These are phyloP conservation scores for Solanum hybrid DNA, from an alignment of 305 asterid genomes.

Conservation along the genomic window DNA sequence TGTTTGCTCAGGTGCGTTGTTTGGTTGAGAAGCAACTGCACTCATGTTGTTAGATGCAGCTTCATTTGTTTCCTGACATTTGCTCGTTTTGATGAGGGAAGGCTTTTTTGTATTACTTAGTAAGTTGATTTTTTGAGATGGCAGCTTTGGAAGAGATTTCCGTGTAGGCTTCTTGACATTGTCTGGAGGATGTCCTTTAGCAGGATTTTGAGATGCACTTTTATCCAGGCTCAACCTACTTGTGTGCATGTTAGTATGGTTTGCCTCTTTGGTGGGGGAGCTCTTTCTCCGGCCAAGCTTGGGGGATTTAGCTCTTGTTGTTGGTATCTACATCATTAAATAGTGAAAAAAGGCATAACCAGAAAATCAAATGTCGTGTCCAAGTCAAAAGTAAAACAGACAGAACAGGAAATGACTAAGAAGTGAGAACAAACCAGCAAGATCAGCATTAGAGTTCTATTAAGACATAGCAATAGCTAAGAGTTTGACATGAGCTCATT, in stretches of 20 bases:
- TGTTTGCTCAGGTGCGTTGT: conserved; percentile 11
- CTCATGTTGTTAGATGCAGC: conserved; percentile 6
- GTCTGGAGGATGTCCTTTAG: conserved; percentile 27
- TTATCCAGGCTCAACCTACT: conserved; percentile 68
- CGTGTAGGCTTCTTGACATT: conserved; percentile 54
- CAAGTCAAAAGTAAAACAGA: neutral
- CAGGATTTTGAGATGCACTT: conserved; percentile 31
- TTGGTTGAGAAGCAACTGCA: conserved; percentile 19
- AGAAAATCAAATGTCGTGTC: neutral
- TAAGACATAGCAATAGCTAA: neutral
- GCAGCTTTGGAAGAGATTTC: conserved; percentile 76
- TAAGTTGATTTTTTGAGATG: conserved; percentile 47
- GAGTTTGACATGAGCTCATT: neutral
- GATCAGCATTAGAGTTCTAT: neutral
- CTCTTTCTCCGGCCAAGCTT: conserved; percentile 81
- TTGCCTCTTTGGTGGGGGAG: conserved; percentile 41
- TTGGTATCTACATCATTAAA: conserved; percentile 56
- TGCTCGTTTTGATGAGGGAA: conserved; percentile 19
- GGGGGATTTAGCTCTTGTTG: conserved; percentile 88
- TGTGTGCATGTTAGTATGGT: conserved; percentile 18
- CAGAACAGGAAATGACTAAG: neutral
- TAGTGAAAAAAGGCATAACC: neutral
- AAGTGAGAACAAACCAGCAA: neutral
- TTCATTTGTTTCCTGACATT: conserved; percentile 32
- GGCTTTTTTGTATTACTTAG: conserved; percentile 30